These are phyloP conservation scores for Cryptococcus sp. DNA, from an alignment of 1,284 basidiomycete species.

Conservation along the genomic window DNA sequence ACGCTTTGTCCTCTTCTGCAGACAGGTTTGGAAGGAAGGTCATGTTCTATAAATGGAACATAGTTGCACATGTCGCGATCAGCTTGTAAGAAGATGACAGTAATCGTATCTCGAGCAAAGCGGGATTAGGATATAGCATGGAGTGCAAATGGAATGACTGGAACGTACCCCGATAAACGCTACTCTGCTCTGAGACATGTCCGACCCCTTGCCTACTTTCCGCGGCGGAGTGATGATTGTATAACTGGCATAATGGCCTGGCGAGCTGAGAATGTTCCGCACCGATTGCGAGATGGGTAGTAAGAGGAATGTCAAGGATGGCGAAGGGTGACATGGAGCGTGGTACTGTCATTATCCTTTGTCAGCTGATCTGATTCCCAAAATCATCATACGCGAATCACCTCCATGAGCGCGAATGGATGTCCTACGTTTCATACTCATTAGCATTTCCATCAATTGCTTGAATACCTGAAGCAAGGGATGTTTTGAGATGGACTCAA, in stretches of 20 bases:
- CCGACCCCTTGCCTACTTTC: slow-evolving; percentile 47
- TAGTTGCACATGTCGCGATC: not conserved
- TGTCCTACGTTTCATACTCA: slow-evolving; percentile 50
- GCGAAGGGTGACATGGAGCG: slow-evolving; percentile 61
- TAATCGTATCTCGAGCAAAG: not conserved
- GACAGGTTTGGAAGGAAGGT: slow-evolving; percentile 35
- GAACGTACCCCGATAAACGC: slow-evolving; percentile 59
- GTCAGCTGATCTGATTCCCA: no score
- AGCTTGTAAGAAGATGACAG: not conserved
- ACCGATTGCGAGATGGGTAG: slow-evolving; percentile 66
- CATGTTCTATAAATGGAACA: slow-evolving; percentile 36
- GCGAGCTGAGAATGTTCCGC: slow-evolving; percentile 59
- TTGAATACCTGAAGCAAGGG: no score
- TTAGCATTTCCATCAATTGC: no score
- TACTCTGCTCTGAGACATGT: slow-evolving; percentile 55
- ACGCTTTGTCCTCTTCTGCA: slow-evolving; percentile 19
- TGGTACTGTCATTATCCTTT: slow-evolving; percentile 29
- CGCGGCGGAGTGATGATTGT: slow-evolving; percentile 55
- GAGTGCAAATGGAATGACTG: not conserved
- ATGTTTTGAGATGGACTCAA: not conserved
- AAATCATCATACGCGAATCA: slow-evolving; percentile 44
- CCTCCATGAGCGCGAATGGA: slow-evolving; percentile 66
- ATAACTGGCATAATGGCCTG: slow-evolving; percentile 59
- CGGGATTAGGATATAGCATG: not conserved
- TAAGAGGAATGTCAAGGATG: slow-evolving; percentile 64